Percentiles rank a stretch among this genome's conserved stretches.
Evolutionary conservation across 2,329 filamentous ascomycete genomes (phyloP).

Genomic region (Trichoderma sp.): DNA sequence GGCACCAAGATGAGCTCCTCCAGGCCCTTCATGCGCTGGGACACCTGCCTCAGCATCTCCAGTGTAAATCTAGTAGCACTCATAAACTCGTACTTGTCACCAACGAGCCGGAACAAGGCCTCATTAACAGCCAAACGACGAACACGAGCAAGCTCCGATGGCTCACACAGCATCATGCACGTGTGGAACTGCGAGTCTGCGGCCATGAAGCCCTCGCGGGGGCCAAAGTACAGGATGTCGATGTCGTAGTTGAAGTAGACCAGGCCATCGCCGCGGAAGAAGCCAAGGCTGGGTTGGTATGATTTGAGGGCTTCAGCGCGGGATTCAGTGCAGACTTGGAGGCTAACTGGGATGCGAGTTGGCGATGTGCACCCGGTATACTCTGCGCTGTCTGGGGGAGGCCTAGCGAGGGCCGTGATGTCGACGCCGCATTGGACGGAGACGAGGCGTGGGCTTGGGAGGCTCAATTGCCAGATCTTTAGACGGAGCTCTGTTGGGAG

Average conservation of each 20-base stretch:
- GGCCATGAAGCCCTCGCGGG: slow-evolving; percentile 44
- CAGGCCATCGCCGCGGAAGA: slow-evolving; percentile 40
- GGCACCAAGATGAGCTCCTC: slow-evolving; percentile 46
- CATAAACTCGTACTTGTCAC: slow-evolving; percentile 36
- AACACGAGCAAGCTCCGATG: slow-evolving; percentile 40
- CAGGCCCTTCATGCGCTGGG: slow-evolving; percentile 38
- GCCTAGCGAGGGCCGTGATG: slow-evolving; percentile 22
- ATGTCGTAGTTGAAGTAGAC: slow-evolving; percentile 41
- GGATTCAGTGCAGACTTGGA: slow-evolving; percentile 47
- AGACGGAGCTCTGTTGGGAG: slow-evolving; percentile 48
- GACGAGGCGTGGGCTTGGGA: slow-evolving; percentile 43
- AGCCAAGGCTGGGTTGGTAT: slow-evolving; percentile 42
- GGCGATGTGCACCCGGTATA: slow-evolving; percentile 40
- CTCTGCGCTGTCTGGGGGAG: neutral
- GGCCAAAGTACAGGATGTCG: slow-evolving; percentile 50
- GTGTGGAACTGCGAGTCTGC: slow-evolving; percentile 45
- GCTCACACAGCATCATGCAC: slow-evolving; percentile 42
- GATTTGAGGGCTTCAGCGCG: slow-evolving; percentile 42
- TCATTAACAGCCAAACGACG: slow-evolving; percentile 46
- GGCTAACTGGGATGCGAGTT: slow-evolving; percentile 42
- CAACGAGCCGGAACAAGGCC: slow-evolving; percentile 40
- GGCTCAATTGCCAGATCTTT: slow-evolving; percentile 46
- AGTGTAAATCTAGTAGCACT: slow-evolving; percentile 40
- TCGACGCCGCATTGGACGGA: slow-evolving; percentile 40
- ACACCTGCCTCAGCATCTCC: slow-evolving; percentile 40